Percentiles rank a stretch among this genome's conserved stretches.
Conservation (phyloP, 768 basidiomycete genomes). For the Scleroderma bovista region DNA sequence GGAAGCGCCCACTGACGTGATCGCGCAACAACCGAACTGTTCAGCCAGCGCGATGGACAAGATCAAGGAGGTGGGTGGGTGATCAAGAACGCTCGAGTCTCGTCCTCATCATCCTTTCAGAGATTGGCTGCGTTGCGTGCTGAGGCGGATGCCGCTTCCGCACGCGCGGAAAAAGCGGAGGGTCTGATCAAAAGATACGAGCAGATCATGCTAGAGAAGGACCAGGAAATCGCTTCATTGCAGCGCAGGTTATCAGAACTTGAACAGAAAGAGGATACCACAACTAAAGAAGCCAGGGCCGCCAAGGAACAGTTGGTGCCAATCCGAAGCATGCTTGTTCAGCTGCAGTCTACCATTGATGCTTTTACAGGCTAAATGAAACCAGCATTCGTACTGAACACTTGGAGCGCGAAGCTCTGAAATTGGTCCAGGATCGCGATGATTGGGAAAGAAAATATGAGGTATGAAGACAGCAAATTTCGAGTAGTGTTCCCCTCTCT, state of each 20-base stretch:
- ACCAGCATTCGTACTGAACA: conserved; percentile 97
- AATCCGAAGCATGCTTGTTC: not conserved
- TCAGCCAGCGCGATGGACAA: not conserved
- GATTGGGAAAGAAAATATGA: conserved; percentile 92
- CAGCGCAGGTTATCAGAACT: not conserved
- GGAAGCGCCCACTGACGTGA: not conserved
- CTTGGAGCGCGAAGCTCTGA: conserved; percentile 86
- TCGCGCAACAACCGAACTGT: not conserved
- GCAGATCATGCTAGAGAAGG: not conserved
- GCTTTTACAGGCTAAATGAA: conserved; percentile 56
- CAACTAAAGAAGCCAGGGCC: not conserved
- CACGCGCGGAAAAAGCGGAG: not conserved
- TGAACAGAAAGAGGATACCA: not conserved
- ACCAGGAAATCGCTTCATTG: conserved; percentile 1
- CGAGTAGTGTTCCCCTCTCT: conserved; percentile 1
- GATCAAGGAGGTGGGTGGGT: not conserved
- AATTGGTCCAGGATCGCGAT: conserved; percentile 88
- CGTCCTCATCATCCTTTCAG: not conserved
- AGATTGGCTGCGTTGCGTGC: not conserved
- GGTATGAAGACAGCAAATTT: conserved; percentile 42
- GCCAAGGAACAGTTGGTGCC: not conserved
- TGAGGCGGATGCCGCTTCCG: not conserved
- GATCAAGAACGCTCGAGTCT: not conserved
- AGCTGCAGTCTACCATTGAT: conserved; percentile 15
- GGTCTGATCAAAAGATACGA: not conserved